phyloP scores from a whole-genome alignment of 768 basidiomycete species.

The Russula virescens region DNA sequence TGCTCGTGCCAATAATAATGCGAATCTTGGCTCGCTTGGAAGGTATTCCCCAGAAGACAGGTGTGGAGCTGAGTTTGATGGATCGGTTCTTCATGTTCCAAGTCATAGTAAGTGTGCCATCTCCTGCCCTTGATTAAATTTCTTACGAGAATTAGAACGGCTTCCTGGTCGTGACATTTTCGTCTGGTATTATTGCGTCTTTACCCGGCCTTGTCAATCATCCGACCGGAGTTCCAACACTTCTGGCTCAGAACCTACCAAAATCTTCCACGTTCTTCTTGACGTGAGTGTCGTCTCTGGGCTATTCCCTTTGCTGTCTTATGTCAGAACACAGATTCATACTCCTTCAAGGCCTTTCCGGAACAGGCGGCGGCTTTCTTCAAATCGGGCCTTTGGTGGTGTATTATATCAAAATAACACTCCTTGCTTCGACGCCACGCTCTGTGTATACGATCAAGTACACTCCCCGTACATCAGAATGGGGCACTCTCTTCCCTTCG shows the following conservation, averaged over 20 bases:
- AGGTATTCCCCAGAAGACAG: constrained; percentile 81
- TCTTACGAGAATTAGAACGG: constrained; percentile 57
- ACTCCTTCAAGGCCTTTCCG: constrained; percentile 74
- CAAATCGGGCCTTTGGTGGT: constrained; percentile 67
- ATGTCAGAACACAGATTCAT: constrained; percentile 49
- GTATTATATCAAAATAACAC: constrained; percentile 86
- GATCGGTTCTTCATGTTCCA: constrained; percentile 88
- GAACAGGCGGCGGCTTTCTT: constrained; percentile 74
- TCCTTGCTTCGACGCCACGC: constrained; percentile 86
- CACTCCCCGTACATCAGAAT: constrained; percentile 51
- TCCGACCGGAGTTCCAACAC: constrained; percentile 60
- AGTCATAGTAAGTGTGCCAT: constrained; percentile 59
- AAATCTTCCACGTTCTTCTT: constrained; percentile 86
- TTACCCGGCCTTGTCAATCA: constrained; percentile 57
- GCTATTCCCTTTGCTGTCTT: neutral
- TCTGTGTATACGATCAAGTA: constrained; percentile 83
- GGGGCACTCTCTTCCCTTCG: constrained; percentile 75
- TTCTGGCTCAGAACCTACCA: constrained; percentile 77
- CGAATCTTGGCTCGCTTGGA: constrained; percentile 78
- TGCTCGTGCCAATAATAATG: constrained; percentile 81
- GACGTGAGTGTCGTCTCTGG: constrained; percentile 43
- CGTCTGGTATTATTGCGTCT: constrained; percentile 76
- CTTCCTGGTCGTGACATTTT: constrained; percentile 84
- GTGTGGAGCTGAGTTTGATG: constrained; percentile 88
- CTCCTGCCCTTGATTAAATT: neutral